Conservation (phyloP, 768 basidiomycete species). For the Filobasidium floriforme region DNA sequence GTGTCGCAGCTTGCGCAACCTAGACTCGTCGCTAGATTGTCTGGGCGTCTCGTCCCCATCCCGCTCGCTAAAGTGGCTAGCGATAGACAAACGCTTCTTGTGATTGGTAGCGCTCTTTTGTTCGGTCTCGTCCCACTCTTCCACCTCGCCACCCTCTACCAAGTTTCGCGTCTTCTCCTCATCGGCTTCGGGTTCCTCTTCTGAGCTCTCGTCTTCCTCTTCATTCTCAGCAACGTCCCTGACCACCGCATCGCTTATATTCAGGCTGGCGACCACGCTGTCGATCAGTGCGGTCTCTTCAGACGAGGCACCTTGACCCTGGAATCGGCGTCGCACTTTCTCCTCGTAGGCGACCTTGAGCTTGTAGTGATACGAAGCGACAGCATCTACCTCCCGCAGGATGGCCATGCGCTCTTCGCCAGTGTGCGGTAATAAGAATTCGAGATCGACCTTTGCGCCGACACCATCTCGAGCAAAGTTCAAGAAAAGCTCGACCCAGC, state of each 20-base stretch:
- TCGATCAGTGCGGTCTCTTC: conserved; percentile 81
- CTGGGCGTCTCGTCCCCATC: conserved; percentile 5
- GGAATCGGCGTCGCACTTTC: conserved; percentile 79
- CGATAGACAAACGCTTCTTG: conserved; percentile 8
- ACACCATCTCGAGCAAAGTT: conserved; percentile 83
- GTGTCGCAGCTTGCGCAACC: conserved; percentile 27
- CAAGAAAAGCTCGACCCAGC: conserved; percentile 92
- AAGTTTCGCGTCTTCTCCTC: conserved; percentile 20
- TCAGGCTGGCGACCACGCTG: conserved; percentile 70
- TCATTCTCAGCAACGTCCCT: conserved; percentile 59
- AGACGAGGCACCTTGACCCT: conserved; percentile 58
- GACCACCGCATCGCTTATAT: conserved; percentile 62
- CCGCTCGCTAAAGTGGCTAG: not conserved
- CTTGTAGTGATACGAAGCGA: conserved; percentile 87
- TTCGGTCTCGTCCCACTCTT: conserved; percentile 7
- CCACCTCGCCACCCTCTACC: conserved; percentile 5
- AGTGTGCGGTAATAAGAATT: conserved; percentile 77
- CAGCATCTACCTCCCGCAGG: conserved; percentile 75
- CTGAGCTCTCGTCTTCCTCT: conserved; percentile 48
- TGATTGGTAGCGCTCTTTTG: not conserved
- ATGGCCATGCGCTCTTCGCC: conserved; percentile 69
- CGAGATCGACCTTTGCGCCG: conserved; percentile 65
- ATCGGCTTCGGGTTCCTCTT: conserved; percentile 33
- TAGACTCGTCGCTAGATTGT: conserved; percentile 8
- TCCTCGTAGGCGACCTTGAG: conserved; percentile 88